These are phyloP conservation scores for Puccinia triticina DNA, from an alignment of 1,284 basidiomycete genomes.

Conservation along the genomic window DNA sequence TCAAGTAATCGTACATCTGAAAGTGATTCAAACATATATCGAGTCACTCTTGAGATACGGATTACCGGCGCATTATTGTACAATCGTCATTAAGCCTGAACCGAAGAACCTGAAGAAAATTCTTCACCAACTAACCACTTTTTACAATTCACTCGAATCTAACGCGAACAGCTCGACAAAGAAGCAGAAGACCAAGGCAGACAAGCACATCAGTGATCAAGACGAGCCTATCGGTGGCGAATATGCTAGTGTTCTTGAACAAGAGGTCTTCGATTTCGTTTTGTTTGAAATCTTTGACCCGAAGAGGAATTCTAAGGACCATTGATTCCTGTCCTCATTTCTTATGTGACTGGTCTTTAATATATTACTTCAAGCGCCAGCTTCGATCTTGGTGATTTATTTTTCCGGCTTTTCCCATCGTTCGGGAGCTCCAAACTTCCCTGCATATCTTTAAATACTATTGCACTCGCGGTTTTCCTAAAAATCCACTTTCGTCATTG, in stretches of 20 bases:
- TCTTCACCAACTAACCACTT: slow-evolving; percentile 72
- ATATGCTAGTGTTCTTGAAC: slow-evolving; percentile 49
- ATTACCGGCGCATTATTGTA: slow-evolving; percentile 86
- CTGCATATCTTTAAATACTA: neutral
- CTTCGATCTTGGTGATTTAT: neutral
- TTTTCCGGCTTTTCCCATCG: neutral
- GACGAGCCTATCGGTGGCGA: slow-evolving; percentile 40
- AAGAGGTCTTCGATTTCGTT: slow-evolving; percentile 51
- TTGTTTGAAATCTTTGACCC: slow-evolving; percentile 51
- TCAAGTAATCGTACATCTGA: slow-evolving; percentile 90
- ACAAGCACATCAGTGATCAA: slow-evolving; percentile 4
- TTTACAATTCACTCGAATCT: slow-evolving; percentile 74
- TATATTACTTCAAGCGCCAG: neutral
- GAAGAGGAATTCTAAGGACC: slow-evolving; percentile 34
- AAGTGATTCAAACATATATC: slow-evolving; percentile 85
- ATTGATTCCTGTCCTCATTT: neutral
- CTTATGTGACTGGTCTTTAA: neutral
- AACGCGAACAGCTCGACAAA: slow-evolving; percentile 15
- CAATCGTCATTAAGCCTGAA: slow-evolving; percentile 85
- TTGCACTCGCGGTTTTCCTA: neutral
- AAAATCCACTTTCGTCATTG: neutral
- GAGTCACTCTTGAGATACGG: slow-evolving; percentile 96
- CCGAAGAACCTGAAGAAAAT: slow-evolving; percentile 76
- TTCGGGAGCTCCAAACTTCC: neutral
- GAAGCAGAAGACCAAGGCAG: neutral